Evolutionary conservation across 768 basidiomycete genomes (phyloP), one percentile per base, ranked within the genome.

Genomic region (Russula earlei): DNA sequence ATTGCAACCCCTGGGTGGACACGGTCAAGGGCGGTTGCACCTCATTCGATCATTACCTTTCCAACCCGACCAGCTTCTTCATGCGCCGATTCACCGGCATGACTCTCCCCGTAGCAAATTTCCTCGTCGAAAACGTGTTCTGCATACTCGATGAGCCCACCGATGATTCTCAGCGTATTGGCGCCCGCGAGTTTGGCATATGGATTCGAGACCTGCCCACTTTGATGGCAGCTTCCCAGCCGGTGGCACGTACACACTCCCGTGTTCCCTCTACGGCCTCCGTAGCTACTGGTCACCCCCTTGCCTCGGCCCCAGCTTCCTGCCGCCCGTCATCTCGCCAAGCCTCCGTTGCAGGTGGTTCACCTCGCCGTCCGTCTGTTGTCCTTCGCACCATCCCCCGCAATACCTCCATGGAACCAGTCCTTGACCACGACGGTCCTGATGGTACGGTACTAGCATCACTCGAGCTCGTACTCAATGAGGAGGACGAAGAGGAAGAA

Each of bases 1-100:
- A 99, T 71, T 89, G 79, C 72, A 97, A 97, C 70, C 95, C 95
- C 25, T 99, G 96, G 96, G 89, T 89, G 43, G 95, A 98, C 68
- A 95, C 95, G 1, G 79, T 84, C 31, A 78, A 85, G 60, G 88
- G 85, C 63, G 81, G 79, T 60, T 87, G 87, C 69, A 72, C 80
- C 34, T 90, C 91, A 44, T 99, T 97, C 69, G 80, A 82, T 62
- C 74, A 81, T 22, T 98, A 84, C 74, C 82, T 82, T 62, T 77
- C 77, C 55, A 80, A 88, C 59, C 91, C 91, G 29, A 77, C 85
- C 71, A 76, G 76, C 38, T 99, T 97, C 72, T 87, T 99, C 71
- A 81, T 93, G 75, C 75, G 80, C 55, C 83, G 93, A 54, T 98
- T 97, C 72, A 77, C 86, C 20, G 95, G 90, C 56, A 91, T 91